Evolutionary conservation across 2,329 filamentous ascomycete genomes (phyloP).

Genomic region (Ceratocystis diversiconidia): DNA sequence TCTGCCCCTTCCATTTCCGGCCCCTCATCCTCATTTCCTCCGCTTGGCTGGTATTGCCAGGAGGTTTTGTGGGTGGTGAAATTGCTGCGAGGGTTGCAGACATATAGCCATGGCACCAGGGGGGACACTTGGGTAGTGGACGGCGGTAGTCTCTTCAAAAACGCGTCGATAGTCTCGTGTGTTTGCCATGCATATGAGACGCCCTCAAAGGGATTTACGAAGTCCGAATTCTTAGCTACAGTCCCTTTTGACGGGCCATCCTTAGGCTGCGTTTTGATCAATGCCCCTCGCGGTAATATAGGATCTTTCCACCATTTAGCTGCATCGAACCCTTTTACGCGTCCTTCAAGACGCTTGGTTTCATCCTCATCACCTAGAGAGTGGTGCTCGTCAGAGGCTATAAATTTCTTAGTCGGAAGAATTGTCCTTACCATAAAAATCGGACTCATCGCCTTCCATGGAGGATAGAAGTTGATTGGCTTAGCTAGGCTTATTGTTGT

Average conservation of each 20-base stretch:
- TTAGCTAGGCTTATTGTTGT: neutral
- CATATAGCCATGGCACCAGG: conserved; percentile 55
- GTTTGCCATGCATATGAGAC: conserved; percentile 45
- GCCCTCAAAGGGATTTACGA: conserved; percentile 48
- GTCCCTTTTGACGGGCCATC: neutral
- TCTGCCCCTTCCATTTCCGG: conserved; percentile 34
- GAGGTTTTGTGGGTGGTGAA: conserved; percentile 25
- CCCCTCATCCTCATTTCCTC: conserved; percentile 36
- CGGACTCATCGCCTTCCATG: conserved; percentile 20
- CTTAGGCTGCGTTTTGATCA: conserved; percentile 9
- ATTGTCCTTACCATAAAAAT: conserved; percentile 20
- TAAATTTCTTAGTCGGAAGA: neutral
- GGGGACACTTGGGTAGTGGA: conserved; percentile 38
- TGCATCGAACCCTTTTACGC: conserved; percentile 37
- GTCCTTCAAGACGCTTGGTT: conserved; percentile 33
- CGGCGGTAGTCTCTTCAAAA: conserved; percentile 55
- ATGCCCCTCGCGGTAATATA: conserved; percentile 17
- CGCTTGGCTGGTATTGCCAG: conserved; percentile 27
- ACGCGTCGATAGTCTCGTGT: conserved; percentile 47
- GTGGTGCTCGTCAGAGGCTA: neutral
- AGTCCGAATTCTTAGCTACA: conserved; percentile 20
- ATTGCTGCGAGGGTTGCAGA: conserved; percentile 46
- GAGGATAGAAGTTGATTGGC: neutral
- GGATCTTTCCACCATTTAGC: conserved; percentile 34
- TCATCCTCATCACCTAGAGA: conserved; percentile 40